Evolutionary conservation across 2,329 filamentous ascomycete genomes (phyloP), one percentile per base, ranked within the genome.

Genomic region (Mycosphaerella arachidis): DNA sequence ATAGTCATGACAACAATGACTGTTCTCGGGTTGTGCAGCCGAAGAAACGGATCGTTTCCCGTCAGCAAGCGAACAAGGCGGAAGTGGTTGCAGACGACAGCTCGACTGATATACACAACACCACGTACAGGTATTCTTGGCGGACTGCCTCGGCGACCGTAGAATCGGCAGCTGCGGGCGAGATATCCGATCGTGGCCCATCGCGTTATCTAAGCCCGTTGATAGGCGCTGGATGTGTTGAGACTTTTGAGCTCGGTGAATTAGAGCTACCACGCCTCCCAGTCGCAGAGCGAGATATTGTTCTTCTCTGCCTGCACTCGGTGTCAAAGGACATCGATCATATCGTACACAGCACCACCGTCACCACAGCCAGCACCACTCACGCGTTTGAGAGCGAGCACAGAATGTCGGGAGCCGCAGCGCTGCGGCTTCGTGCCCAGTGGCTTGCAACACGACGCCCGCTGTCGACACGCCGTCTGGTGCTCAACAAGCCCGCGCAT

Each of bases 361-460:
- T 13, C 46, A 27, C n/a, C 46, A 48, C 46, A 1, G 12, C 16
- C 2, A 3, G 2, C 24, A 24, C 2, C 24, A 24, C 24, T 24
- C 24, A 35, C 7, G 31, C 31, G 31, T 35, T 35, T 8, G 12
- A 5, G 7, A 12, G 46, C n/a, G 20, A 13, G 24, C 29, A 33
- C 51, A 54, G 20, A 48, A 56, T 71, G 68, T 67, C 65, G 6
- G 60, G 64, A 10, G 29, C 51, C 35, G 59, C 63, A 24, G 71
- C 67, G 31, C 55, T 71, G 52, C 68, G 71, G 52, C 65, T 73
- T 55, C 68, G 71, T 50, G 68, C 69, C 50, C 70, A 72, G 61
- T 73, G 71, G 70, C 68, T 72, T 13, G 65, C 68, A 7, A 72
- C 70, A 10, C 66, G 68, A 24, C 60, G 63, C 27, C 70, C 70